phyloP scores from a whole-genome alignment of 352 stramenopile species.

The Aphanomyces astaci region DNA sequence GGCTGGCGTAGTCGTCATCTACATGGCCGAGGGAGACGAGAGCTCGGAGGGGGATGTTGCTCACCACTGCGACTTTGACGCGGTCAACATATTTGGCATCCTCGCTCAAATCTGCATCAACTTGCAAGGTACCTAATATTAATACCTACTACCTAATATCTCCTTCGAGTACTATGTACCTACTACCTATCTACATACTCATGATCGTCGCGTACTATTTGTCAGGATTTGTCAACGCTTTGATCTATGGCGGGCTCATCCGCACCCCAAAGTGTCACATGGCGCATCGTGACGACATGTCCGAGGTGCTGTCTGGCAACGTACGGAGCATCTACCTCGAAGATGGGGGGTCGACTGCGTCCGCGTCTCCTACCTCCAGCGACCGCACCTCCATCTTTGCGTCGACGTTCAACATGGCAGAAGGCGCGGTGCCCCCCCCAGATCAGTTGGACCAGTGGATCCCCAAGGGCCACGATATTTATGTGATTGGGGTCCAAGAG shows the following conservation, averaged over 20 bases:
- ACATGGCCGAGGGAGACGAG: no score
- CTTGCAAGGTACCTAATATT: background rate
- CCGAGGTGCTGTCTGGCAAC: background rate
- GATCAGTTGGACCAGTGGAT: conserved; percentile 56
- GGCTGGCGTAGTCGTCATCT: no score
- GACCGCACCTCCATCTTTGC: conserved; percentile 18
- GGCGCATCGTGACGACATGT: background rate
- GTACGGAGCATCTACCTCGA: background rate
- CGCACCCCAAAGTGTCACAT: no score
- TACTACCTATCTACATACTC: no score
- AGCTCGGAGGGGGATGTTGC: no score
- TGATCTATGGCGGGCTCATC: conserved; percentile 25
- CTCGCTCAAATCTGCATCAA: background rate
- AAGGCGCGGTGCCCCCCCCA: conserved; percentile 3
- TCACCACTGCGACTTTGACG: background rate
- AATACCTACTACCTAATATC: no score
- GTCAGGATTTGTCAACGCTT: conserved; percentile 22
- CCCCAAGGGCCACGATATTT: conserved; percentile 75
- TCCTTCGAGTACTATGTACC: no score
- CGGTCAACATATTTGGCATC: background rate
- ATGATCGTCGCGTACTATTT: no score
- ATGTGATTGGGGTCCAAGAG: conserved; percentile 87
- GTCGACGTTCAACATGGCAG: conserved; percentile 18
- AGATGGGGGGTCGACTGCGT: conserved; percentile 29
- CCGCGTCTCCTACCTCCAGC: conserved; percentile 38